phyloP scores from a whole-genome alignment of 257 asterid species.

The Solanum rostratum region DNA sequence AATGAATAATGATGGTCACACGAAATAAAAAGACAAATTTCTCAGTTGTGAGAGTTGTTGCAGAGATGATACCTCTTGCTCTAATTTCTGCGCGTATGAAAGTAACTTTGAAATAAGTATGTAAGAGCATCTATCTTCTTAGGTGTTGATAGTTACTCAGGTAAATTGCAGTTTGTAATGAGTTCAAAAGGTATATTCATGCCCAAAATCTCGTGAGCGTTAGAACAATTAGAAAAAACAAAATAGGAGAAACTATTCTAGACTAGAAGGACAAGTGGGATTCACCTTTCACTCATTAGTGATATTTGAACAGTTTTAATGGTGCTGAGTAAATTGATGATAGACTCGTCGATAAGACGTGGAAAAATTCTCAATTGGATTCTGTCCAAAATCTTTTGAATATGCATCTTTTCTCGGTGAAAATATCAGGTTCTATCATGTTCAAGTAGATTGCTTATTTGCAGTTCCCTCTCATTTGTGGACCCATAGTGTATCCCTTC shows the following conservation, averaged over 20 bases:
- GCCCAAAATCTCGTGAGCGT: not conserved
- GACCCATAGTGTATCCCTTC: not conserved
- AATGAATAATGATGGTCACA: not conserved
- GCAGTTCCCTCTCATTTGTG: not conserved
- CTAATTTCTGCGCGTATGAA: not conserved
- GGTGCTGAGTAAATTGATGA: not conserved
- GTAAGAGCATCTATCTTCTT: not conserved
- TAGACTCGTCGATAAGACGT: not conserved
- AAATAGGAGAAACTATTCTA: not conserved
- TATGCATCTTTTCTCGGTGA: not conserved
- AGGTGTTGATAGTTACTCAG: not conserved
- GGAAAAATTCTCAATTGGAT: not conserved
- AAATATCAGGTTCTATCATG: not conserved
- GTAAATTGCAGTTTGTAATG: not conserved
- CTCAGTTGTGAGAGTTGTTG: not conserved
- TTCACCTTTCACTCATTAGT: not conserved
- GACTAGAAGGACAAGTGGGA: not conserved
- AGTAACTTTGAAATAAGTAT: not conserved
- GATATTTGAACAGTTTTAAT: not conserved
- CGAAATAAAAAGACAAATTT: not conserved
- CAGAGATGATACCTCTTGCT: not conserved
- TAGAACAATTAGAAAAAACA: not conserved
- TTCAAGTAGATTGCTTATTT: not conserved
- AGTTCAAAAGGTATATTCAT: not conserved
- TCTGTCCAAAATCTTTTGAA: not conserved